A percentile compares a stretch with the other conserved stretches of the same genome.
These are phyloP conservation scores for Knufia fluminis DNA, from an alignment of 2,329 filamentous ascomycete genomes.

Conservation along the genomic window DNA sequence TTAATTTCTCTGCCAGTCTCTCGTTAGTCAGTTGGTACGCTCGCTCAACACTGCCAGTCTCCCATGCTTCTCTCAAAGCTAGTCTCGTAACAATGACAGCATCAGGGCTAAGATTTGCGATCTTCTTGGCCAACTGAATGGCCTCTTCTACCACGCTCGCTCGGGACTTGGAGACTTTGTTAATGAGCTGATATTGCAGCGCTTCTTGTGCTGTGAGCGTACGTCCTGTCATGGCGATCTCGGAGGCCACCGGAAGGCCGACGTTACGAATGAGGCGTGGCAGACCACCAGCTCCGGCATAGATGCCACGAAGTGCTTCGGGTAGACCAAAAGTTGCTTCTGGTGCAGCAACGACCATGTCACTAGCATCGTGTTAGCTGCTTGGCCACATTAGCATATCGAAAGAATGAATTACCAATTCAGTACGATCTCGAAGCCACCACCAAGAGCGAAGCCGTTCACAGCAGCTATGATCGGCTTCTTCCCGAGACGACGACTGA, in stretches of 20 bases:
- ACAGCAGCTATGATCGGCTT: conserved; percentile 71
- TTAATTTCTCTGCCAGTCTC: conserved; percentile 14
- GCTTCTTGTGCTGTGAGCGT: conserved; percentile 52
- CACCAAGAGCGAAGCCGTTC: conserved; percentile 65
- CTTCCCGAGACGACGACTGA: conserved; percentile 52
- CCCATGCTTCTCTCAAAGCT: conserved; percentile 65
- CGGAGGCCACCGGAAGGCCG: conserved; percentile 60
- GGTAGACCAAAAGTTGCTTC: conserved; percentile 58
- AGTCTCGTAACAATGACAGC: conserved; percentile 64
- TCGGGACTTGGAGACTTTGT: conserved; percentile 15
- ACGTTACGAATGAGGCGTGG: conserved; percentile 57
- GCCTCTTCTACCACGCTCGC: conserved; percentile 24
- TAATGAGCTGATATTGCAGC: conserved; percentile 60
- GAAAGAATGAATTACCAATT: conserved; percentile 19
- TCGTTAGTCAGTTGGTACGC: conserved; percentile 42
- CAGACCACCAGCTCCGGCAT: conserved; percentile 61
- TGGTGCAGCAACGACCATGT: conserved; percentile 55
- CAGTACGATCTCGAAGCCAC: conserved; percentile 60
- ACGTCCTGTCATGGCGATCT: conserved; percentile 60
- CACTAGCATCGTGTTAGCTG: conserved; percentile 51
- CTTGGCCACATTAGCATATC: not conserved
- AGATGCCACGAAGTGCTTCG: conserved; percentile 62
- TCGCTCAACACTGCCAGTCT: conserved; percentile 55
- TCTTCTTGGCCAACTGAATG: conserved; percentile 44
- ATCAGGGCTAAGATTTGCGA: conserved; percentile 64